These are phyloP conservation scores for Crithidia bombi DNA, from an alignment of 208 protist species.

Conservation along the genomic window DNA sequence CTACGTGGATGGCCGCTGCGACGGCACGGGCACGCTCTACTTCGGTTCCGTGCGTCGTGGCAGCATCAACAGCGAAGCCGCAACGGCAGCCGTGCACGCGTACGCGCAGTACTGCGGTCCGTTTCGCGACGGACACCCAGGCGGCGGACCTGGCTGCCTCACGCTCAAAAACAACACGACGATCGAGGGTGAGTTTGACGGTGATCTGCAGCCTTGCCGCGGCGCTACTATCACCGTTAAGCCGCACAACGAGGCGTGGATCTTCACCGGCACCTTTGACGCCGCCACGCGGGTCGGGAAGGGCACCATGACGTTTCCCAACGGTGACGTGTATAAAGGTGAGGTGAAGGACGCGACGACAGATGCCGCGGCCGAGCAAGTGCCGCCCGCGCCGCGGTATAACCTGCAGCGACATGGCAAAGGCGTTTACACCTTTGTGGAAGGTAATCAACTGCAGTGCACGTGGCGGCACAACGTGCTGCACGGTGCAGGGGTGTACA, in stretches of 20 bases:
- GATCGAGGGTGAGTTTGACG: slow-evolving; percentile 68
- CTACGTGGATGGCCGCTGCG: slow-evolving; percentile 49
- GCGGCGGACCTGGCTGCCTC: slow-evolving; percentile 50
- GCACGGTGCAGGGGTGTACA: slow-evolving; percentile 74
- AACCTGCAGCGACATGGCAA: slow-evolving; percentile 70
- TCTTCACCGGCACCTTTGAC: slow-evolving; percentile 59
- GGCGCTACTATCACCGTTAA: slow-evolving; percentile 12
- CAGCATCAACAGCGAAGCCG: slow-evolving; percentile 4
- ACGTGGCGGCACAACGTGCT: slow-evolving; percentile 84
- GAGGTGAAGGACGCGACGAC: slow-evolving; percentile 54
- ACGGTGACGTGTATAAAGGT: slow-evolving; percentile 75
- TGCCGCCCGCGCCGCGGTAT: slow-evolving; percentile 14
- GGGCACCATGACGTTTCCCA: slow-evolving; percentile 62
- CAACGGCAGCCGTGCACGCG: neutral
- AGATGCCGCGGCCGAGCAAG: neutral
- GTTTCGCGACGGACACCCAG: slow-evolving; percentile 46
- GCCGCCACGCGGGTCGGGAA: slow-evolving; percentile 32
- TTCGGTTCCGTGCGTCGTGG: slow-evolving; percentile 13
- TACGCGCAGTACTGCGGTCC: slow-evolving; percentile 49
- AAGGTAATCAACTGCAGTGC: slow-evolving; percentile 73
- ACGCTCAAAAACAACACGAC: slow-evolving; percentile 65
- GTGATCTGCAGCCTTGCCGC: slow-evolving; percentile 26
- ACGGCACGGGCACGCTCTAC: slow-evolving; percentile 58
- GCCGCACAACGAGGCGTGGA: slow-evolving; percentile 27
- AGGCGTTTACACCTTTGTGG: slow-evolving; percentile 72